These are phyloP conservation scores for Brassica incana DNA, from an alignment of 345 rosid species.

Conservation along the genomic window DNA sequence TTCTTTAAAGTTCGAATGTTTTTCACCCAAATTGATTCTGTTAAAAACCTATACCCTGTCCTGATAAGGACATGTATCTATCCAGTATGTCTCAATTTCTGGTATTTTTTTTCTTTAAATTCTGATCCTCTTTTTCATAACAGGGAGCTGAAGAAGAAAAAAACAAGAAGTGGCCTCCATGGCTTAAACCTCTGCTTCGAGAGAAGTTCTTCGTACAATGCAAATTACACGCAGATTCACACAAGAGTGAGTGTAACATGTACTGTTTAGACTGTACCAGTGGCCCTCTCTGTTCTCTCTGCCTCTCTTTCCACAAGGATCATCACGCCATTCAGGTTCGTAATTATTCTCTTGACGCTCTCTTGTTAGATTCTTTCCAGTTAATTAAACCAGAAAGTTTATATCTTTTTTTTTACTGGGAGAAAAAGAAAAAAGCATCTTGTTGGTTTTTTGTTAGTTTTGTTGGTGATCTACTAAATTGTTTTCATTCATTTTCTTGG, in stretches of 20 bases:
- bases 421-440: not conserved
- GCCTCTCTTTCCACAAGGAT: slow-evolving; percentile 69
- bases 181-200: slow-evolving; percentile 71
- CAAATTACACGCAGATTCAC: slow-evolving; percentile 81
- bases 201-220: slow-evolving; percentile 90
- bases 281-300: slow-evolving; percentile 83
- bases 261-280: slow-evolving; percentile 89
- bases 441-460: not conserved
- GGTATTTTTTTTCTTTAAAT: not conserved
- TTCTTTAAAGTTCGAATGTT: slow-evolving; percentile 8
- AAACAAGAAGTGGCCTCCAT: slow-evolving; percentile 70
- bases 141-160: slow-evolving; percentile 67
- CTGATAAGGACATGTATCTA: not conserved
- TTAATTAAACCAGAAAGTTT: not conserved
- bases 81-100: not conserved
- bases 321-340: slow-evolving; percentile 88
- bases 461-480: not conserved
- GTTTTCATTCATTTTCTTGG: not conserved
- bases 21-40: not conserved
- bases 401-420: not conserved
- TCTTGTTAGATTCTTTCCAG: not conserved
- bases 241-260: slow-evolving; percentile 98
- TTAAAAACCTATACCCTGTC: not conserved
- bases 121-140: not conserved
- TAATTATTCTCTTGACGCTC: not conserved